Base-by-base conservation (phyloP, 441 rosid genomes). In the Syzygium syzygioides region DNA sequence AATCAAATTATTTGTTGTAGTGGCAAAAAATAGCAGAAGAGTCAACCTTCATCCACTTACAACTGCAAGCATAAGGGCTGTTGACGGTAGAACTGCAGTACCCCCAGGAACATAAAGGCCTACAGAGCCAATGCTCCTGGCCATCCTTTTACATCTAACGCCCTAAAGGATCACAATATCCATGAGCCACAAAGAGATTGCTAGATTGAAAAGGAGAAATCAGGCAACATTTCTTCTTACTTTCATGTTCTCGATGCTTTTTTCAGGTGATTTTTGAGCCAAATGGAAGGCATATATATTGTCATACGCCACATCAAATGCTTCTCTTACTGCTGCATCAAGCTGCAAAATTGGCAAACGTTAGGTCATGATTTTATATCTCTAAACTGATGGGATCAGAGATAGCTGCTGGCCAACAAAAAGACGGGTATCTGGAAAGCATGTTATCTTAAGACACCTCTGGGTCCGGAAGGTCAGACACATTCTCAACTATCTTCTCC, bases 31-130 rank as follows among this genome's bases (percentile, higher is more conserved):
- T 7, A 89, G 55, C 79, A 45, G 84, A 86, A 32, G 25, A 45
- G 50, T 84, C 59, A 48, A 37, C 64, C 57, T 62, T 79, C 14
- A 88, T 89, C 37, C 0, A 91, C 98, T 93, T 95, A 98, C 99
- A 88, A 98, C 90, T 66, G 99, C 90, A 92, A 98, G 99, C 99
- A 96, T 98, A 90, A 97, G 90, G 88, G 99, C 98, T 50, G 99
- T 97, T 79, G 98, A 98, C 34, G 99, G 99, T 89, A 98, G 93
- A 92, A 98, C 98, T 85, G 98, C 98, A 84, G 99, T 98, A 53
- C 99, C 99, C 55, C 98, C 98, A 26, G 99, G 98, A 25, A 98
- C 99, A 92, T 97, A 97, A 90, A 97, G 98, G 83, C 99, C 99
- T 5, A 97, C 98, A 79, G 99, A 96, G 56, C 94, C 94, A 91